Evolutionary conservation across 441 rosid genomes (phyloP).

Genomic region (Cnidoscolus chayamansa): DNA sequence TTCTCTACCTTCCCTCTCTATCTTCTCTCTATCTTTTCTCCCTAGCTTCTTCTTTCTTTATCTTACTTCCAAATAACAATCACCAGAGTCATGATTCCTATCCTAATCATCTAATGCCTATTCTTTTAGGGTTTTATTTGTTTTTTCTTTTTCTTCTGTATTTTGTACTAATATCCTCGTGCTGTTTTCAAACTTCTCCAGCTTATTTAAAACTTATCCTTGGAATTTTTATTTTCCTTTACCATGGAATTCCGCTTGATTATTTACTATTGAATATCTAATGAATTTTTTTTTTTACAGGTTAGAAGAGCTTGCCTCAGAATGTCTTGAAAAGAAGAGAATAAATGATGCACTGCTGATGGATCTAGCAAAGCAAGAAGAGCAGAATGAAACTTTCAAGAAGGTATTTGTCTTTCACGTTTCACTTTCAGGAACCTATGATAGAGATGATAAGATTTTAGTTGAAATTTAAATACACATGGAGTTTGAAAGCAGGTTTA

Average conservation of each 20-base stretch:
- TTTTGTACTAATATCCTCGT: neutral
- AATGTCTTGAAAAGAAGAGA: constrained; percentile 60
- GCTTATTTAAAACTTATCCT: neutral
- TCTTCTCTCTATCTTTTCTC: too few species aligned
- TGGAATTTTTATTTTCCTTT: constrained; percentile 2
- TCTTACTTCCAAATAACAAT: too few species aligned
- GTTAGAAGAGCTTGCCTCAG: constrained; percentile 65
- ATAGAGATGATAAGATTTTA: neutral
- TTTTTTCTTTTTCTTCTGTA: neutral
- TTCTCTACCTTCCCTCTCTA: too few species aligned
- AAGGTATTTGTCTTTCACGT: constrained; percentile 42
- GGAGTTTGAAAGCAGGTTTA: too few species aligned
- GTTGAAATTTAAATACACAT: neutral
- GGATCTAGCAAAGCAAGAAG: constrained; percentile 58
- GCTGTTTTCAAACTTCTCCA: neutral
- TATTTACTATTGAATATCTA: neutral
- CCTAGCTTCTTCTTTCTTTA: too few species aligned
- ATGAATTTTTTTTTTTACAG: constrained; percentile 35
- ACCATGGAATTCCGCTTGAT: neutral
- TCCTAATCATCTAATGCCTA: neutral
- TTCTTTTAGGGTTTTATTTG: neutral
- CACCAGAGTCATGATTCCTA: too few species aligned
- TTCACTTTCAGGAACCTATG: constrained; percentile 12
- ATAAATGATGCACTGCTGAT: constrained; percentile 51
- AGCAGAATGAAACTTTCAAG: constrained; percentile 50